Conservation (phyloP, 768 basidiomycete species). For the Rhodosporidiobolus sp. region DNA sequence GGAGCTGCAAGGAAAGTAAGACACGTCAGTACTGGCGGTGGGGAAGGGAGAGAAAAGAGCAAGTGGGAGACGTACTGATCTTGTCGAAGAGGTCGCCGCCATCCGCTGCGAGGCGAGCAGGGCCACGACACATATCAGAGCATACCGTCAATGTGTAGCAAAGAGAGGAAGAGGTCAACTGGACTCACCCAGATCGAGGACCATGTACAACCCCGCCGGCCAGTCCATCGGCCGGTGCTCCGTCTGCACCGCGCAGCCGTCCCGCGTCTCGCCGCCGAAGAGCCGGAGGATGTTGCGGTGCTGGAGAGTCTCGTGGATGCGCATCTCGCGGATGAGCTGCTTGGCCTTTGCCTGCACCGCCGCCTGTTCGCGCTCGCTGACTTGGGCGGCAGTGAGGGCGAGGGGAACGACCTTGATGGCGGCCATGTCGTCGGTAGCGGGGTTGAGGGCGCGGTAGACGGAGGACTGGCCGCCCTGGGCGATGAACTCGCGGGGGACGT, state of each 20-base stretch:
- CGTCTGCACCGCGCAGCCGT: neutral
- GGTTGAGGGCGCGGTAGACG: constrained; percentile 41
- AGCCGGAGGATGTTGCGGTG: constrained; percentile 80
- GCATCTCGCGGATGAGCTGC: constrained; percentile 83
- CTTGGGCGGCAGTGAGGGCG: neutral
- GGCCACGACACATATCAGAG: neutral
- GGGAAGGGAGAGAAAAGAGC: neutral
- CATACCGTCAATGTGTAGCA: neutral
- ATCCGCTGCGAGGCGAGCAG: constrained; percentile 55
- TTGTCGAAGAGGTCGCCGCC: constrained; percentile 98
- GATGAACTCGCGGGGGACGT: constrained; percentile 27
- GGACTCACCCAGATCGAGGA: constrained; percentile 64
- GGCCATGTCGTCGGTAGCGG: constrained; percentile 12
- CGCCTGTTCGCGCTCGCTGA: neutral
- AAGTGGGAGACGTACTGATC: constrained; percentile 64
- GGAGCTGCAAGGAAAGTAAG: constrained; percentile 61
- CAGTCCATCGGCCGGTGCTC: constrained; percentile 48
- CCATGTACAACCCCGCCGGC: constrained; percentile 81
- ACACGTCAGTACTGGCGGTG: neutral
- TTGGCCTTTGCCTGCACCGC: constrained; percentile 58
- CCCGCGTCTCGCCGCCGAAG: constrained; percentile 52
- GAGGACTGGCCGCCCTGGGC: constrained; percentile 23
- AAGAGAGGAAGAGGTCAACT: neutral
- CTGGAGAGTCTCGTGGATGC: constrained; percentile 75
- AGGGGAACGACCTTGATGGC: constrained; percentile 43